Conservation (phyloP, 2,329 filamentous ascomycete species). For the Cladosporium colombiae region DNA sequence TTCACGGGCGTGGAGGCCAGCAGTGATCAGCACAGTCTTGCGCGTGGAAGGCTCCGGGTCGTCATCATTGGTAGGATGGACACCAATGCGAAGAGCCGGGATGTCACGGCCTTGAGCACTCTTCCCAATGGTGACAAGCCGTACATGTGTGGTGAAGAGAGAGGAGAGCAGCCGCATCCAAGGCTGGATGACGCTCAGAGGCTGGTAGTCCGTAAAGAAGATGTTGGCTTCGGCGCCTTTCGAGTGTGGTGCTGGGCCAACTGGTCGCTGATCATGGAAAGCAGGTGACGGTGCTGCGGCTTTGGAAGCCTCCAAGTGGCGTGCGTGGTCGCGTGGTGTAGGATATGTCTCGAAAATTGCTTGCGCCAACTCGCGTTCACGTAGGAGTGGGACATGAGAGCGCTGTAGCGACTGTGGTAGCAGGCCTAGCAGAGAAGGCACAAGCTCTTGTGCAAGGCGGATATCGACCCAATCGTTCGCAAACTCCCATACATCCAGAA, state of each 20-base stretch:
- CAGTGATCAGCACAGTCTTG: constrained; percentile 78
- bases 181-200: constrained; percentile 76
- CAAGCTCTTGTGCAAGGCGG: constrained; percentile 71
- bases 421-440: constrained; percentile 75
- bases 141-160: constrained; percentile 82
- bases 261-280: constrained; percentile 32
- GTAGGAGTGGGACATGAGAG: constrained; percentile 73
- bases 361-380: constrained; percentile 68
- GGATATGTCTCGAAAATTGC: constrained; percentile 78
- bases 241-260: constrained; percentile 35
- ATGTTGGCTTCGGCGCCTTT: constrained; percentile 58
- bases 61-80: constrained; percentile 52
- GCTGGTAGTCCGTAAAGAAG: constrained; percentile 93
- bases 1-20: constrained; percentile 89
- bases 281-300: constrained; percentile 13
- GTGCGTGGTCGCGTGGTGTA: constrained; percentile 34
- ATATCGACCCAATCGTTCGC: constrained; percentile 82
- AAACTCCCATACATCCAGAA: constrained; percentile 89
- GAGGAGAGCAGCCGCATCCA: constrained; percentile 91
- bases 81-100: constrained; percentile 74
- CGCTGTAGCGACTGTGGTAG: constrained; percentile 73
- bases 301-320: constrained; percentile 16
- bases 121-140: constrained; percentile 74
- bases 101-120: constrained; percentile 88
- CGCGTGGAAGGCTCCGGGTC: constrained; percentile 53